Base-by-base conservation (phyloP, 345 rosid genomes). In the Linum usitatissimum region DNA sequence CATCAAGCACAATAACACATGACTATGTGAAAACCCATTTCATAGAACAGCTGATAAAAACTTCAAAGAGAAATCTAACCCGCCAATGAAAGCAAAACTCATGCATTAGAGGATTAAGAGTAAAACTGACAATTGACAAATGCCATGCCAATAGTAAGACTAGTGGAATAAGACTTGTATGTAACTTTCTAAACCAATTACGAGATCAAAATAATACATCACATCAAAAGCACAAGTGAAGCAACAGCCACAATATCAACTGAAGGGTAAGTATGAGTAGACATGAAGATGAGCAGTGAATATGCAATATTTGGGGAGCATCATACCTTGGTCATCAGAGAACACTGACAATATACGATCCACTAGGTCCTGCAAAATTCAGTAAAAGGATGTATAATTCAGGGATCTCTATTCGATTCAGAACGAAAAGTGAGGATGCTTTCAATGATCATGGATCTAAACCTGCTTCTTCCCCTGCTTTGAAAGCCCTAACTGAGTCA, bases 381-480 rank as follows among this genome's bases (percentile, higher is more conserved):
- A 45, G 9, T 45, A 45, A 7, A 9, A 45, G 51, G 38, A 4
- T 34, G 38, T 34, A 34, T 34, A 34, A 34, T 34, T 34, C 8
- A 1, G 38, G 38, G 38, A 34, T 34, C 28, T 34, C 38, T 5
- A 34, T 34, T 34, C 1, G 3, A 34, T 34, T 1, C 38, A 4
- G 28, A 23, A 23, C 28, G 8, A 20, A 19, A 55, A 9, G 7
- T 20, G 6, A 19, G 30, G 18, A 18, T 13, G 59, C 21, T 10
- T 23, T 23, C 1, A 55, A 55, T 6, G 30, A 55, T 55, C 30
- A 28, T 17, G 59, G 4, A 64, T 36, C 34, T 38, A 53, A 23
- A 77, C 81, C 81, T 77, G 81, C 57, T 77, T 77, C 58, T 39
- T 71, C 63, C 81, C 81, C 38, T 74, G 78, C 66, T 74, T 77